Base-by-base conservation (phyloP, 2,329 filamentous ascomycete genomes). In the Westerdykella aurantiaca region DNA sequence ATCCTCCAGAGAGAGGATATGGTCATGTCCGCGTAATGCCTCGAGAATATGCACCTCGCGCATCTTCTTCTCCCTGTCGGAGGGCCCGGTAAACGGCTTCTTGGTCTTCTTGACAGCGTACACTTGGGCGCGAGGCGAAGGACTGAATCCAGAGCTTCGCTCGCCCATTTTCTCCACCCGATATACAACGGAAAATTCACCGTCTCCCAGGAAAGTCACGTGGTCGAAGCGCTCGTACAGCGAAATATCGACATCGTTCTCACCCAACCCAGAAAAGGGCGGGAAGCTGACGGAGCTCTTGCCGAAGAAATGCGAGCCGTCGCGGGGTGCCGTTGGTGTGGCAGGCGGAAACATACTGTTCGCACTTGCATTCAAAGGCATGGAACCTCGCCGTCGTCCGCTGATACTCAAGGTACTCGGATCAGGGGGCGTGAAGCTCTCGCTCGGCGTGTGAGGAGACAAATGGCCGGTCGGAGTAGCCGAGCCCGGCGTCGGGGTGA, bases 81-180 rank as follows among this genome's bases (percentile, higher is more conserved):
- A 85, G 39, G 78, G 73, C 16, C 93, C 90, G 42, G 81, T 76
- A 59, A 88, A 90, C 6, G 87, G 82, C 47, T 88, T 79, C 58
- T 86, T 86, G 47, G 88, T 83, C 72, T 95, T 97, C 74, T 98
- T 98, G 43, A 98, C 90, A 2, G 91, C 91, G 73, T 84, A 97
- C 0, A 95, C 82, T 25, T 67, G 63, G 45, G 56, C 61, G 6
- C 60, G 48, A 16, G 57, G 50, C 25, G 25, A 29, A 7, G 62
- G 53, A 17, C 58, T 57, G 39, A 46, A 50, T 13, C 47, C 34
- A 17, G 49, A 51, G 53, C 47, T 71, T 53, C 48, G 69, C 53
- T 55, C 46, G 18, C 52, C 51, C 17, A 69, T 55, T 44, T 77
- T 70, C 12, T 80, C 80, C 4, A 95, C 90, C 31, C 85, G 82